Evolutionary conservation across 2,329 filamentous ascomycete genomes (phyloP), one percentile per base, ranked within the genome.

Genomic region (Dothideomycetes sp.): DNA sequence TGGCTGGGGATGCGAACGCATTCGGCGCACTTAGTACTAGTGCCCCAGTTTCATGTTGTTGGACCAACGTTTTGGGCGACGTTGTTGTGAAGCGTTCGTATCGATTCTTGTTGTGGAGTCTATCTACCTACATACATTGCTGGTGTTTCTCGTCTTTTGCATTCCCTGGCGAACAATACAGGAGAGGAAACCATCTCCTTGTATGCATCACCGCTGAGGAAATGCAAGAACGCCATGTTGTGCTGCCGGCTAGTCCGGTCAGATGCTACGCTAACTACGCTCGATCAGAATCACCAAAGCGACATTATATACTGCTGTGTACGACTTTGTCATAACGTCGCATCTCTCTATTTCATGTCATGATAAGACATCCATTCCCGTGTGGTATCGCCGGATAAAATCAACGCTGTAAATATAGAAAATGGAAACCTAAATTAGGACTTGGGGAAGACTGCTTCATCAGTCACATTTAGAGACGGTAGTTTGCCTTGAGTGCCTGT

Each of bases 401-500:
- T 14, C 12, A n/a, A 30, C 7, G 14, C 30, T 38, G 35, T 30
- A 34, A 42, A 14, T 11, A 29, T 33, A 34, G 35, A 33, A 19
- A 43, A 36, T 7, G 9, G 31, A 17, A 19, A 34, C 34, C 29
- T 19, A 19, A 32, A 19, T 38, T 4, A 16, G 29, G 19, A 12
- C 14, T 2, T 12, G 17, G 19, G 9, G n/a, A n/a, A n/a, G n/a
- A n/a, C n/a, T 27, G 12, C n/a, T 32, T n/a, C 18, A 10, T 38
- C 35, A 39, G 34, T 44, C 47, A 52, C 45, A 48, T 40, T 55
- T 60, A 61, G 38, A 60, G 52, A 37, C 48, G 47, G 50, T 69
- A 70, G 41, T 62, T 52, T 40, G 63, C 55, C 45, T 60, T 60
- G 47, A 71, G 57, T 7, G 55, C 57, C 39, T 62, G 56, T 48